Base-by-base conservation (phyloP, 2,329 filamentous ascomycete genomes). In the Phoma sp. region DNA sequence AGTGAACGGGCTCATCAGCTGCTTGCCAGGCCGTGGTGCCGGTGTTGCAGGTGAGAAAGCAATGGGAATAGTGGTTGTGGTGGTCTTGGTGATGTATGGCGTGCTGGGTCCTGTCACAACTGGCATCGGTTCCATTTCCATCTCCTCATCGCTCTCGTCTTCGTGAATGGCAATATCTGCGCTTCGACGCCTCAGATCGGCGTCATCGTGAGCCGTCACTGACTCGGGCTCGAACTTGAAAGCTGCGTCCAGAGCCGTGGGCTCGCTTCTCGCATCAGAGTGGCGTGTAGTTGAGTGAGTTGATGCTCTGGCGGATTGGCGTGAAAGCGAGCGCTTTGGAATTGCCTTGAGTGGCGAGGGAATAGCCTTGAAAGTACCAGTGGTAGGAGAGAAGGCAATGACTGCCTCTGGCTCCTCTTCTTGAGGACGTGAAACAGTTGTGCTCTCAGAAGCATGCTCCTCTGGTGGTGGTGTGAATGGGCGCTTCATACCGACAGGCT, bases 51-150 rank as follows among this genome's bases (percentile, higher is more conserved):
- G 62, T 3, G 77, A 78, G 60, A 80, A 80, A 47, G 77, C 73
- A 55, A 80, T 74, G 22, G 79, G 78, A 36, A 80, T 77, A 1
- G 77, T 80, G 8, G 79, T 80, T 9, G 79, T 80, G 23, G 77
- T 79, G 1, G 78, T 81, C 44, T 57, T 57, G 3, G 51, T 57
- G 32, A 57, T 41, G 75, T 77, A 41, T 8, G 69, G 72, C 11
- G 70, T 73, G 22, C 60, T 62, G 32, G 73, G 68, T 13, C 63
- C 67, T 10, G 60, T 55, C 9, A 66, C 61, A 35, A 57, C 60
- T n/a, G 64, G 64, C 27, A 62, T 64, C 44, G 61, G 61, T 23
- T 18, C 18, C 18, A 60, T 54, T 37, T 60, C 63, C 29, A 41
- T 43, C 25, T 71, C 69, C 4, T 72, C 69, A 11, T 71, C 68